These are phyloP conservation scores for Cyathus striatus DNA, from an alignment of 768 basidiomycete species.

Conservation along the genomic window DNA sequence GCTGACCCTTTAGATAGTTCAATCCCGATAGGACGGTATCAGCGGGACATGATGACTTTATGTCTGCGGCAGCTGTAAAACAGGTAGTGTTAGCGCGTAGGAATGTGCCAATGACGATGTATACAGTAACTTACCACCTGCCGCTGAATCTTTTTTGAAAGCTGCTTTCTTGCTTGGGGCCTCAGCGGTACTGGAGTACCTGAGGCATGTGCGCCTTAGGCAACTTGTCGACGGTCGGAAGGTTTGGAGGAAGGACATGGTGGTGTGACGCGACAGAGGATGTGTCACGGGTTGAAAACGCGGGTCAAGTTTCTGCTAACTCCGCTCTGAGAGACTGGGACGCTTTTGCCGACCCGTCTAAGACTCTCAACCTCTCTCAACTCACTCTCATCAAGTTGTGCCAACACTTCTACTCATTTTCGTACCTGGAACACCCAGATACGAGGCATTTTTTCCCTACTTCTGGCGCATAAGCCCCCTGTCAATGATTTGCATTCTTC, in stretches of 20 bases:
- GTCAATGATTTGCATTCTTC: too few relatives aligned
- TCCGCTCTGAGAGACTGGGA: too few relatives aligned
- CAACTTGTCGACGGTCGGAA: constrained; percentile 14
- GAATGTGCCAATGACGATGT: background rate
- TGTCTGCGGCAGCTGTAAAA: constrained; percentile 14
- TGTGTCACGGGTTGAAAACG: background rate
- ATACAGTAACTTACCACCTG: constrained; percentile 5
- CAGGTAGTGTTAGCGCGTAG: background rate
- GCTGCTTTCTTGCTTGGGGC: constrained; percentile 2
- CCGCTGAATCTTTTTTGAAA: constrained; percentile 6
- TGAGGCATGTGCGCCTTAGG: constrained; percentile 1
- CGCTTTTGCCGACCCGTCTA: too few relatives aligned
- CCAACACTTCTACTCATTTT: too few relatives aligned
- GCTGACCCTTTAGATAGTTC: constrained; percentile 79
- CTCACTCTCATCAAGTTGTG: too few relatives aligned
- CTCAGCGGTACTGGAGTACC: constrained; percentile 5
- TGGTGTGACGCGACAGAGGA: background rate
- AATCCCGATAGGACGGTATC: constrained; percentile 78
- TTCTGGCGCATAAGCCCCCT: too few relatives aligned
- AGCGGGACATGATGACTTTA: constrained; percentile 59
- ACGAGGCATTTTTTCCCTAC: too few relatives aligned
- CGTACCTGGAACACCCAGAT: too few relatives aligned
- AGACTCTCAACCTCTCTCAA: too few relatives aligned
- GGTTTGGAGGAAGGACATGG: constrained; percentile 19
- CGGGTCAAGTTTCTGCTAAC: background rate